Conservation (phyloP, 768 basidiomycete genomes). For the Dendrothele bispora region DNA sequence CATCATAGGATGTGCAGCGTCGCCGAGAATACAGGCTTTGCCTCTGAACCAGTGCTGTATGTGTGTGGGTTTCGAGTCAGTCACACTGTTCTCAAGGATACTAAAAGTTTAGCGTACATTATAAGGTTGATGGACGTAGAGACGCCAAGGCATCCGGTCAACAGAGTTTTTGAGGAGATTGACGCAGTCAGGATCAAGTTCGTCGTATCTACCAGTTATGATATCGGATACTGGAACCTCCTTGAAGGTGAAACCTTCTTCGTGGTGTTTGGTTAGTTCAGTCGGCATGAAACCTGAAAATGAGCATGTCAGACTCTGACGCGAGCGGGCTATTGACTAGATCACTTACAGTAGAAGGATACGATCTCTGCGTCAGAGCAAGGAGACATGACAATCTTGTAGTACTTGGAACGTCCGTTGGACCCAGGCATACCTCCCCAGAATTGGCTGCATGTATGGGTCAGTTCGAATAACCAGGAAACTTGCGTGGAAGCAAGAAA, state of each 20-base stretch:
- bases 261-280: slow-evolving; percentile 30
- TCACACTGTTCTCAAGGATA: neutral
- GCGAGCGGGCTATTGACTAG: neutral
- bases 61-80: neutral
- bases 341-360: slow-evolving; percentile 26
- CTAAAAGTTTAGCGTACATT: slow-evolving; percentile 11
- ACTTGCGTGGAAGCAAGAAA: neutral
- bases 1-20: slow-evolving; percentile 19
- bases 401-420: slow-evolving; percentile 30
- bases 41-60: slow-evolving; percentile 23
- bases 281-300: slow-evolving; percentile 31
- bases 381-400: slow-evolving; percentile 34
- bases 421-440: slow-evolving; percentile 27
- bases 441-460: slow-evolving; percentile 22
- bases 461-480: neutral
- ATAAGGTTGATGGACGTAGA: slow-evolving; percentile 33
- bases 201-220: slow-evolving; percentile 24
- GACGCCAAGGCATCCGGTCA: slow-evolving; percentile 34
- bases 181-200: slow-evolving; percentile 30
- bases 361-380: slow-evolving; percentile 29
- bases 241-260: slow-evolving; percentile 30
- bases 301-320: neutral
- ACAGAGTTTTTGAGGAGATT: slow-evolving; percentile 15
- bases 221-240: slow-evolving; percentile 31
- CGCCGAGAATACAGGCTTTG: slow-evolving; percentile 27